These are phyloP conservation scores for Capronia americana DNA, from an alignment of 2,329 filamentous ascomycete genomes.

Conservation along the genomic window DNA sequence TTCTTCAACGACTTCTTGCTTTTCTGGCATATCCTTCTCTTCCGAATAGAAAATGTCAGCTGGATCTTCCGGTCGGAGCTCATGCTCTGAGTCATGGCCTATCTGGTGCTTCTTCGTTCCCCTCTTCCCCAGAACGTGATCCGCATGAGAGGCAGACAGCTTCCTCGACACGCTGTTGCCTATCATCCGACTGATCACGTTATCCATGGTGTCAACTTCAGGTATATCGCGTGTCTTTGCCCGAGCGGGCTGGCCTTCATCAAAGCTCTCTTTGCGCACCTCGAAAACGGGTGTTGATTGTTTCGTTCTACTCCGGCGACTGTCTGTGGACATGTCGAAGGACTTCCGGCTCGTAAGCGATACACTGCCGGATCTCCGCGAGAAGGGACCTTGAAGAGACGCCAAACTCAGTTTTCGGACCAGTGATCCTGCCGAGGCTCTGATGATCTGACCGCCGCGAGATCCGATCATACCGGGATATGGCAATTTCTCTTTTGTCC, in stretches of 20 bases:
- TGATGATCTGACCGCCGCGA: conserved; percentile 73
- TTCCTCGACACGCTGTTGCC: conserved; percentile 30
- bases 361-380: conserved; percentile 70
- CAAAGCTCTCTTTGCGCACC: conserved; percentile 36
- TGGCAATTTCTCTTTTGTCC: conserved; percentile 80
- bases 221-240: conserved; percentile 34
- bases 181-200: conserved; percentile 39
- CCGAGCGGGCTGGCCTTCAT: conserved; percentile 22
- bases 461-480: conserved; percentile 79
- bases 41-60: conserved; percentile 35
- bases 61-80: conserved; percentile 34
- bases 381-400: conserved; percentile 77
- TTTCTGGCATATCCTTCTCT: conserved; percentile 24
- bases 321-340: conserved; percentile 34
- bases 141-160: conserved; percentile 18
- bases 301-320: conserved; percentile 27
- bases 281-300: conserved; percentile 33
- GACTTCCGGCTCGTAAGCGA: conserved; percentile 45
- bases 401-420: conserved; percentile 87
- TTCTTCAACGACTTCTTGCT: conserved; percentile 30
- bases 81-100: conserved; percentile 13
- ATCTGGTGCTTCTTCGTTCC: conserved; percentile 15
- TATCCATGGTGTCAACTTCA: conserved; percentile 39
- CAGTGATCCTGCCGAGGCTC: conserved; percentile 80
- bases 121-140: conserved; percentile 12